A percentile compares a stretch with the other conserved stretches of the same genome.
These are phyloP conservation scores for Cyberlindnera misumaiensis DNA, from an alignment of 805 yeast species.

Conservation along the genomic window DNA sequence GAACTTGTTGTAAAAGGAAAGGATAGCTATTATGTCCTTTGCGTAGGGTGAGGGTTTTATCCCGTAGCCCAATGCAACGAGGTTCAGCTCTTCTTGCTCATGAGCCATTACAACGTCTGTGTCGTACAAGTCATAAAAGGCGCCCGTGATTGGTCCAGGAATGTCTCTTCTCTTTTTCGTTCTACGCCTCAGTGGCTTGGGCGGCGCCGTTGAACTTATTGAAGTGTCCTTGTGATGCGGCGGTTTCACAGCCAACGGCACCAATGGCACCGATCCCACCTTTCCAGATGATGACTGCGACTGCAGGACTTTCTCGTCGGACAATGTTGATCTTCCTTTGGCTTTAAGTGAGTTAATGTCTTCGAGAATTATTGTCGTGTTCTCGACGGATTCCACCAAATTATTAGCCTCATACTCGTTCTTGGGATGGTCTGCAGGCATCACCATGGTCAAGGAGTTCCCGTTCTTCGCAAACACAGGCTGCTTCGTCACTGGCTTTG, in stretches of 20 bases:
- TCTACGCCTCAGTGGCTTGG: neutral
- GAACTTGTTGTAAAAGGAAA: conserved; percentile 20
- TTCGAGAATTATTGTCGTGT: conserved; percentile 13
- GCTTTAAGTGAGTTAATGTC: conserved; percentile 14
- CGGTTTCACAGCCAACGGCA: conserved; percentile 3
- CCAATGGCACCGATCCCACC: conserved; percentile 9
- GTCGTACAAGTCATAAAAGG: conserved; percentile 13
- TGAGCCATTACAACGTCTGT: conserved; percentile 2
- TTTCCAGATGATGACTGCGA: conserved; percentile 4
- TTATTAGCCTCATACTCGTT: neutral
- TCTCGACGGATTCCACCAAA: too few species aligned
- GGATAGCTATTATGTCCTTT: conserved; percentile 15
- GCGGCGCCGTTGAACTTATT: neutral
- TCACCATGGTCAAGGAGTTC: too few species aligned
- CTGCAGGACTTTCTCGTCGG: conserved; percentile 8
- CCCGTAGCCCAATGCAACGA: conserved; percentile 19
- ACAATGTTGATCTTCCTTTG: conserved; percentile 19
- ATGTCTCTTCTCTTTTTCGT: conserved; percentile 14
- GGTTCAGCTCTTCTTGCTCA: conserved; percentile 2
- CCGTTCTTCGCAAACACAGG: conserved; percentile 6
- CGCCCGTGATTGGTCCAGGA: conserved; percentile 19
- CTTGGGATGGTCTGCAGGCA: neutral
- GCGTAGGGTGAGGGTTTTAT: conserved; percentile 22
- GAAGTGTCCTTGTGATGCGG: neutral
- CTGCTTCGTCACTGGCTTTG: neutral